Evolutionary conservation across 2,329 filamentous ascomycete genomes (phyloP).

Genomic region (Trichoderma polysporum): DNA sequence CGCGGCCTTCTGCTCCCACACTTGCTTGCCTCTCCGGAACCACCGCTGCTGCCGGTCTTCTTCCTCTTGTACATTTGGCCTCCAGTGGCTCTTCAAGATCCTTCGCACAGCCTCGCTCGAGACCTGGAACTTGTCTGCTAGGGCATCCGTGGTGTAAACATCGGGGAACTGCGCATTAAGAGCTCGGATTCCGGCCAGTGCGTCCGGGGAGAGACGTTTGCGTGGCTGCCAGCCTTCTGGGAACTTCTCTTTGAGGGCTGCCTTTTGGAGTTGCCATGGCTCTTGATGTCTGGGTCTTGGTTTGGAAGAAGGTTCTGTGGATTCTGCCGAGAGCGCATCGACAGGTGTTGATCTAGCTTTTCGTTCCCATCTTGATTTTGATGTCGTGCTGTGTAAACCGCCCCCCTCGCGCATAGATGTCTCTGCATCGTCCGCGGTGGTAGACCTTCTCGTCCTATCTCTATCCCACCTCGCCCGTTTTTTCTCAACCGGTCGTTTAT

Average conservation of each 20-base stretch:
- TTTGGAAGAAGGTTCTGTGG: background rate
- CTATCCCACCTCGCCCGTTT: background rate
- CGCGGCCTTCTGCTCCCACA: constrained; percentile 61
- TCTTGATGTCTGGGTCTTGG: background rate
- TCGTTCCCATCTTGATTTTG: background rate
- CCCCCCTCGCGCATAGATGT: background rate
- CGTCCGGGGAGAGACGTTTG: constrained; percentile 88
- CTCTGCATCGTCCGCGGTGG: background rate
- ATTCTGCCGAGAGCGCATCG: background rate
- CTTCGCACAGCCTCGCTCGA: constrained; percentile 83
- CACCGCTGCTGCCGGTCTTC: constrained; percentile 58
- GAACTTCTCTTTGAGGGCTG: constrained; percentile 74
- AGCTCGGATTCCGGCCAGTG: constrained; percentile 83
- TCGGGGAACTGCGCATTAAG: constrained; percentile 76
- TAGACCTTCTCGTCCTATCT: background rate
- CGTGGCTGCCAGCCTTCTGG: constrained; percentile 76
- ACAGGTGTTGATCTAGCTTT: background rate
- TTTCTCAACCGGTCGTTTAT: background rate
- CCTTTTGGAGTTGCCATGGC: constrained; percentile 74
- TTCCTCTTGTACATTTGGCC: constrained; percentile 59
- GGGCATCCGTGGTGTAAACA: constrained; percentile 69
- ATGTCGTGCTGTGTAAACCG: background rate
- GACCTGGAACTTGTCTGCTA: constrained; percentile 80
- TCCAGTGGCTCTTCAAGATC: constrained; percentile 80
- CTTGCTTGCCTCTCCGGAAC: constrained; percentile 58